Percentiles rank a stretch among this genome's conserved stretches.
These are phyloP conservation scores for Aspergillus pseudoviridinutans DNA, from an alignment of 2,329 filamentous ascomycete species.

Conservation along the genomic window DNA sequence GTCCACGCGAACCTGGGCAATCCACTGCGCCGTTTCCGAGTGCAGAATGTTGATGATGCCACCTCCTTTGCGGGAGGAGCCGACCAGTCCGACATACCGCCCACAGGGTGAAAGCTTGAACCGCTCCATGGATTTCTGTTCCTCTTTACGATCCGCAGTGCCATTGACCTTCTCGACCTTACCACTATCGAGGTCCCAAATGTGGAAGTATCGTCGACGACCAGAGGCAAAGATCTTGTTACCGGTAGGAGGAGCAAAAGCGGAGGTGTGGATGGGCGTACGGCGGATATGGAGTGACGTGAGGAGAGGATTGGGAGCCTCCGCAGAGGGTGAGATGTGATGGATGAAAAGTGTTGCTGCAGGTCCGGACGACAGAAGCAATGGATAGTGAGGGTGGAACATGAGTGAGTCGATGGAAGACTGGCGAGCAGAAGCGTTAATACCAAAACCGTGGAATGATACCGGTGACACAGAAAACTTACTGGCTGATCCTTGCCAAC, in stretches of 20 bases:
- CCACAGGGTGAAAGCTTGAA: conserved; percentile 88
- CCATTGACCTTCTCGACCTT: conserved; percentile 74
- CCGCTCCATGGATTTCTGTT: conserved; percentile 85
- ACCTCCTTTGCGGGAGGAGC: conserved; percentile 76
- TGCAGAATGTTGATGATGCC: conserved; percentile 84
- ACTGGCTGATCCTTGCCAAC: conserved; percentile 71
- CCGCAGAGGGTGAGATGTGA: conserved; percentile 74
- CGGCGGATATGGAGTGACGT: conserved; percentile 83
- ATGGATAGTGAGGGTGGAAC: conserved; percentile 84
- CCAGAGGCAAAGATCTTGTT: conserved; percentile 84
- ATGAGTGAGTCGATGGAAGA: conserved; percentile 76
- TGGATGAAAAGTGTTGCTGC: conserved; percentile 84
- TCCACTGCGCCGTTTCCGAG: conserved; percentile 79
- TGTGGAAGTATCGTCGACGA: conserved; percentile 85
- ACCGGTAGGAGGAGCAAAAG: conserved; percentile 69
- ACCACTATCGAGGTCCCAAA: conserved; percentile 83
- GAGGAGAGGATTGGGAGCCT: conserved; percentile 79
- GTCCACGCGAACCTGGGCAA: conserved; percentile 76
- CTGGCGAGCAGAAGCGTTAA: conserved; percentile 18
- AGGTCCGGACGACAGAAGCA: conserved; percentile 84
- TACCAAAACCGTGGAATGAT: not conserved
- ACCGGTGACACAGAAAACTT: conserved; percentile 21
- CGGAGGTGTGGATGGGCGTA: conserved; percentile 78
- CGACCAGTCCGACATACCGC: conserved; percentile 76
- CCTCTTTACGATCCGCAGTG: conserved; percentile 66